phyloP scores from a whole-genome alignment of 2,329 filamentous ascomycete species.

The Phialocephala subalpina region DNA sequence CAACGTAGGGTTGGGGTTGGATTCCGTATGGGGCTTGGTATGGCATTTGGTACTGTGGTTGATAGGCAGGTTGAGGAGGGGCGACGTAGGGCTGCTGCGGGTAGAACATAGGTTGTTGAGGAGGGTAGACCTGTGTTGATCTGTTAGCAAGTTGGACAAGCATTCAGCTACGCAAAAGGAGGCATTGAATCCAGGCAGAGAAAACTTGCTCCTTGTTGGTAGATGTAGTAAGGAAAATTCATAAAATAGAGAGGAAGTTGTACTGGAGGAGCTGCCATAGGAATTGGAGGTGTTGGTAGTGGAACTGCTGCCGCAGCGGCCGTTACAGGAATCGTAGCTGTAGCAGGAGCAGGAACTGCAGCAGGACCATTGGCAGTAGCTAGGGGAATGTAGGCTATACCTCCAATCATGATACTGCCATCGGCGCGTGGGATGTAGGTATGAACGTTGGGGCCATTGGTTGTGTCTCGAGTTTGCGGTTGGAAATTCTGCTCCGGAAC shows the following conservation, averaged over 20 bases:
- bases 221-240: conserved; percentile 21
- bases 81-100: conserved; percentile 24
- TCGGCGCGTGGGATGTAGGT: conserved; percentile 58
- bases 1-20: conserved; percentile 21
- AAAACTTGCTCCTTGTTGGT: conserved; percentile 21
- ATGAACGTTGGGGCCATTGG: conserved; percentile 62
- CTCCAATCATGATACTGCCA: conserved; percentile 35
- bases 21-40: conserved; percentile 15
- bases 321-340: conserved; percentile 10
- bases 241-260: conserved; percentile 20
- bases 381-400: conserved; percentile 32
- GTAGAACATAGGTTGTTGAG: conserved; percentile 17
- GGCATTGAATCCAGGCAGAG: not conserved
- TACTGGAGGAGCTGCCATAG: conserved; percentile 23
- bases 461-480: conserved; percentile 65
- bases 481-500: conserved; percentile 59
- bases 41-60: conserved; percentile 14
- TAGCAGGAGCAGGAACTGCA: not conserved
- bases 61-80: conserved; percentile 21
- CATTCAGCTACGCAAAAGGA: not conserved
- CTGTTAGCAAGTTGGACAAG: conserved; percentile 15
- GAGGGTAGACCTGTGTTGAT: conserved; percentile 5
- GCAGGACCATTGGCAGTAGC: conserved; percentile 9
- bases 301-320: conserved; percentile 13
- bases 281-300: not conserved